Evolutionary conservation across 2,329 filamentous ascomycete species (phyloP).

Genomic region (Cladosporium cucumerinum): DNA sequence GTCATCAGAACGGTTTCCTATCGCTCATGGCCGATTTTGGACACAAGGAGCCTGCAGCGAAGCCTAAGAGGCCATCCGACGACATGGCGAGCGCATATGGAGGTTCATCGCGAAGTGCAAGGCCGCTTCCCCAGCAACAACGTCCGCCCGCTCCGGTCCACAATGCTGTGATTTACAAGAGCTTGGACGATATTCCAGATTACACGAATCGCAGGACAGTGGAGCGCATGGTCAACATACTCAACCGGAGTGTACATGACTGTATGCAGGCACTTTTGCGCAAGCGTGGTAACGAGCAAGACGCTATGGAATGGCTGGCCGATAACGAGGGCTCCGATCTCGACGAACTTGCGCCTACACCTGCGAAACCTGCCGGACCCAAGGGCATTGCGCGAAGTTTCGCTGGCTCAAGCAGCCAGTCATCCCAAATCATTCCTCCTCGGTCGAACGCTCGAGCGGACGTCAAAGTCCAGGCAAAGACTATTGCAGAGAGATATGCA

Average conservation of each 20-base stretch:
- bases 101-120: constrained; percentile 24
- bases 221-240: constrained; percentile 49
- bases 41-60: constrained; percentile 21
- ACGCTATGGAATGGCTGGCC: constrained; percentile 50
- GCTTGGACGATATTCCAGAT: constrained; percentile 52
- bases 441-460: constrained; percentile 52
- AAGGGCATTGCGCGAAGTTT: constrained; percentile 15
- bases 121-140: constrained; percentile 18
- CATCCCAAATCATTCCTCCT: constrained; percentile 18
- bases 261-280: constrained; percentile 50
- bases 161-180: constrained; percentile 42
- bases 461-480: constrained; percentile 52
- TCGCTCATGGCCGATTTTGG: constrained; percentile 26
- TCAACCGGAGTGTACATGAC: constrained; percentile 44
- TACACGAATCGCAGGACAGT: constrained; percentile 50
- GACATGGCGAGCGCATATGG: constrained; percentile 45
- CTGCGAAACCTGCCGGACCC: not conserved
- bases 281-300: constrained; percentile 53
- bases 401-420: constrained; percentile 2
- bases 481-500: constrained; percentile 47
- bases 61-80: constrained; percentile 25
- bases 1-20: constrained; percentile 21
- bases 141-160: not conserved
- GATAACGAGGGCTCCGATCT: constrained; percentile 27
- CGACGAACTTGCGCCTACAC: constrained; percentile 27